Base-by-base conservation (phyloP, 805 yeast genomes). In the Helenozyma baotianmanensis region DNA sequence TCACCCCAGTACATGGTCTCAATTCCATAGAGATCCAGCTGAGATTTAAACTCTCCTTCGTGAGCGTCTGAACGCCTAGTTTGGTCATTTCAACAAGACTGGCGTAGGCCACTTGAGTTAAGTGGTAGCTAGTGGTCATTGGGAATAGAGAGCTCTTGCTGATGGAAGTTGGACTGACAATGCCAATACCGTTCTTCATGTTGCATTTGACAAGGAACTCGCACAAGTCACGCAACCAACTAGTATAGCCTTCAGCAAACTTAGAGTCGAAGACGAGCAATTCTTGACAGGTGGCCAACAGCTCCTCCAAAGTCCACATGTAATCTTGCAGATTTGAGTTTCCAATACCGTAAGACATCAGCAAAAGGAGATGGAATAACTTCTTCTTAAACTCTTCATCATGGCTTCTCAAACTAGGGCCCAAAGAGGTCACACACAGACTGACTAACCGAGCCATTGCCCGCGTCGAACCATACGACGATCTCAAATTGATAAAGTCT, bases 1-100 rank as follows among this genome's bases (percentile, higher is more conserved):
- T 51, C 13, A 82, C 51, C 6, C 65, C 68, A 1, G 42, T 43
- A 26, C 77, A 72, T 2, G 60, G 58, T 68, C 78, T 41, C 62
- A 70, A 22, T 66, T 64, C 61, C 64, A 67, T 60, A 8, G 67
- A 74, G 7, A 76, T 61, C 92, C 92, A 85, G 6, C 81, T 58
- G 17, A 74, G 60, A 26, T 62, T 68, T 25, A 77, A 78, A 6
- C 78, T 51, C 2, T 67, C 69, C 10, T 60, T 54, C 2, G 60
- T 50, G 35, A 80, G 66, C 2, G 49, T 42, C 7, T 29, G 28
- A 6, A 38, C 21, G 2, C 43, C 43, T 1, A 72, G 50, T 14
- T 61, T 51, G 3, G 56, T 55, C 12, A 72, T 70, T 45, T 82
- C 84, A 18, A 66, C 69, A 33, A 80, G 63, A n/a, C 83, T 71